Evolutionary conservation across 2,329 filamentous ascomycete genomes (phyloP).

Genomic region (Claviceps cyperi): DNA sequence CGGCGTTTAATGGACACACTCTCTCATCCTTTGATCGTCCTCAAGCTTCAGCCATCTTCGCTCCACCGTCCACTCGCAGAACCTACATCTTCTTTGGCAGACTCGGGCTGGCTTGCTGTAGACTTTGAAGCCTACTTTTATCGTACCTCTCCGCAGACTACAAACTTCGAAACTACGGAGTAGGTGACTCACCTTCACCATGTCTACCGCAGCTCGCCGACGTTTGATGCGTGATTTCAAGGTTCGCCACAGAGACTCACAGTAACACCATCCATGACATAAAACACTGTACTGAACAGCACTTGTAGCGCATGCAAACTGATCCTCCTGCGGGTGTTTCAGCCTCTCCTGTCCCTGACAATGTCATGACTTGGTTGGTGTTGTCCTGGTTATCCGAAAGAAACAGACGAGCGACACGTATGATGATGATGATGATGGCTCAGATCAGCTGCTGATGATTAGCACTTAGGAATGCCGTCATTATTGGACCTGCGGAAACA

Average conservation of each 20-base stretch:
- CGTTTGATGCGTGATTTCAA: constrained; percentile 99
- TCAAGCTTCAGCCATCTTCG: constrained; percentile 4
- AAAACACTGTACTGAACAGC: not conserved
- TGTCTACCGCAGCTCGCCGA: constrained; percentile 87
- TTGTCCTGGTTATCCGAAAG: not conserved
- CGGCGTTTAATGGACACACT: not conserved
- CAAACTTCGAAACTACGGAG: constrained; percentile 1
- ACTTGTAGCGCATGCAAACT: constrained; percentile 83
- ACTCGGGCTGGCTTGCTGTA: not conserved
- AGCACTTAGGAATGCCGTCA: constrained; percentile 76
- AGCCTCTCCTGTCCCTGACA: constrained; percentile 87
- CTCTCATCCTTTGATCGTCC: constrained; percentile 7
- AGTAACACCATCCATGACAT: too few relatives aligned
- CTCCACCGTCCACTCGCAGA: not conserved
- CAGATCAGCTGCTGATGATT: constrained; percentile 7
- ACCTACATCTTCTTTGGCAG: not conserved
- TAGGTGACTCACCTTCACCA: constrained; percentile 12
- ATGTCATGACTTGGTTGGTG: constrained; percentile 87
- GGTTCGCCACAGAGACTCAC: constrained; percentile 35
- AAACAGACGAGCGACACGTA: not conserved
- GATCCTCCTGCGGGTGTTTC: constrained; percentile 95
- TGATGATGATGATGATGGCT: not conserved
- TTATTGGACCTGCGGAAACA: constrained; percentile 91
- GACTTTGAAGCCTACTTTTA: not conserved
- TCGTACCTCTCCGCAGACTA: not conserved